These are phyloP conservation scores for Fusarium gaditjirri DNA, from an alignment of 2,329 filamentous ascomycete genomes.

Conservation along the genomic window DNA sequence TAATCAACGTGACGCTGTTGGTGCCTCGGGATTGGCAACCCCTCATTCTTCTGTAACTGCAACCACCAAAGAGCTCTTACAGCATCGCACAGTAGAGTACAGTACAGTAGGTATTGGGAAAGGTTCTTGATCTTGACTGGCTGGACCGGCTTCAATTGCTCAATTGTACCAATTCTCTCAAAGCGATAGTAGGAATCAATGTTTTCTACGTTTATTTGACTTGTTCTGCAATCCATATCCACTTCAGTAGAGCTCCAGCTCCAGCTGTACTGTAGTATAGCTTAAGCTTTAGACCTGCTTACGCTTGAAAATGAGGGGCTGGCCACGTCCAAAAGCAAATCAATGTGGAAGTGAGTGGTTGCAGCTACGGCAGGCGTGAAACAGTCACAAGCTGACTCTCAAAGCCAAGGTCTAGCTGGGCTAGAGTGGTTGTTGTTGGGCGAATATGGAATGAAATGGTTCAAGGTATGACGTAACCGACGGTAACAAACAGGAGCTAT, in stretches of 20 bases:
- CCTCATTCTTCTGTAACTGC: slow-evolving; percentile 7
- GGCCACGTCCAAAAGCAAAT: slow-evolving; percentile 24
- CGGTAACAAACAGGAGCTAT: slow-evolving; percentile 19
- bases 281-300: slow-evolving; percentile 19
- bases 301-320: slow-evolving; percentile 29
- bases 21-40: slow-evolving; percentile 26
- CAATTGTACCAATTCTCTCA: neutral
- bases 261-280: neutral
- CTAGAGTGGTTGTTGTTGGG: slow-evolving; percentile 11
- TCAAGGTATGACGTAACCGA: slow-evolving; percentile 19
- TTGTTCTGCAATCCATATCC: neutral
- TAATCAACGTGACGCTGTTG: slow-evolving; percentile 30
- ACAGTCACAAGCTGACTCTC: neutral
- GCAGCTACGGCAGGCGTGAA: slow-evolving; percentile 33
- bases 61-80: neutral
- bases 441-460: slow-evolving; percentile 15
- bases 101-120: neutral
- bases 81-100: neutral
- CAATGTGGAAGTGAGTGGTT: slow-evolving; percentile 14
- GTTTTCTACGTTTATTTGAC: neutral
- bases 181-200: neutral
- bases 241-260: neutral
- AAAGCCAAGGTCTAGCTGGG: neutral
- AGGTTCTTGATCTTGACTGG: neutral
- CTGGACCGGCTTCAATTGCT: neutral